phyloP scores from a whole-genome alignment of 225 moss, liverwort and hornwort genomes.

The Physcomitrium patens region DNA sequence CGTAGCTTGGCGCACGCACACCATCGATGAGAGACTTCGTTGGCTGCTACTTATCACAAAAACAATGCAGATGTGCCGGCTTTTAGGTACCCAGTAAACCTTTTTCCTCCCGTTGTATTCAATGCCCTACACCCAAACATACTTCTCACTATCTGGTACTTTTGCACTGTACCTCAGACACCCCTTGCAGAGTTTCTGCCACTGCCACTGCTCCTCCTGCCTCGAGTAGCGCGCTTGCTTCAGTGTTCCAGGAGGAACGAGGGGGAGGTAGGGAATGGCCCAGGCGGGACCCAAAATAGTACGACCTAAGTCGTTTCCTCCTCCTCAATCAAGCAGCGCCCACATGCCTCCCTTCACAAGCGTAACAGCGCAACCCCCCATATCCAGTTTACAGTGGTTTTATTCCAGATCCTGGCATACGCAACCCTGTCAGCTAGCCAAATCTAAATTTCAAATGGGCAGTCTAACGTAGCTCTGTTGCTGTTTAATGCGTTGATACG shows the following conservation, averaged over 20 bases:
- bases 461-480: not conserved
- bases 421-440: not conserved
- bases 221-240: too few species aligned
- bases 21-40: conserved; percentile 57
- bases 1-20: conserved; percentile 94
- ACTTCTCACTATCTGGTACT: not conserved
- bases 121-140: not conserved
- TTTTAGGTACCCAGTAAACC: not conserved
- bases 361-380: too few species aligned
- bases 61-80: not conserved
- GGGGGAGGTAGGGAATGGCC: too few species aligned
- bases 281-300: too few species aligned
- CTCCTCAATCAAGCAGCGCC: too few species aligned
- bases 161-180: conserved; percentile 37
- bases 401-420: too few species aligned
- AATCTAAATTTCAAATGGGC: not conserved
- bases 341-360: too few species aligned
- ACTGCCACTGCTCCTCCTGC: not conserved
- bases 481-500: not conserved
- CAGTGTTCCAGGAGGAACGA: too few species aligned
- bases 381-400: too few species aligned
- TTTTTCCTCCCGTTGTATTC: not conserved
- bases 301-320: too few species aligned
- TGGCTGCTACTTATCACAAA: not conserved
- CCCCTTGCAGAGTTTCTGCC: not conserved